Conservation (phyloP, 306 rosid species). For the Inga laurina region DNA sequence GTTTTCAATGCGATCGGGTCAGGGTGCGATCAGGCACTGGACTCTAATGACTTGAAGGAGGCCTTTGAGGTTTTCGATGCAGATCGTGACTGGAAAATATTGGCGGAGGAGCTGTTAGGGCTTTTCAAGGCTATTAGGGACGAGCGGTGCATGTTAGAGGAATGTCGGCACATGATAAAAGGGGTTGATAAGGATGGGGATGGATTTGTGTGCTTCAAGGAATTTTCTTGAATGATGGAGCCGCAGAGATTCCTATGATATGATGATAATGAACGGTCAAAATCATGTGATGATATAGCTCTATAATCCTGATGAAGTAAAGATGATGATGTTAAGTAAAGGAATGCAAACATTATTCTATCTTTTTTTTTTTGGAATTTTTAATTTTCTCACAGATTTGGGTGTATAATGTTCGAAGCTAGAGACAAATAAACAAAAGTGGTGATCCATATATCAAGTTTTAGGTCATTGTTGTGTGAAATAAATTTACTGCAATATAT, state of each 20-base stretch:
- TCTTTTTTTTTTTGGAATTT: background rate
- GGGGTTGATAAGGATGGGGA: conserved; percentile 71
- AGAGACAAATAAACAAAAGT: background rate
- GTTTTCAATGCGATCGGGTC: conserved; percentile 36
- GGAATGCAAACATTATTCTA: conserved; percentile 6
- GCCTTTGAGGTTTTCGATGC: conserved; percentile 71
- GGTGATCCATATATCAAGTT: background rate
- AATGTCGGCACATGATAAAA: conserved; percentile 86
- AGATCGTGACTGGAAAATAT: conserved; percentile 78
- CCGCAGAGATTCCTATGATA: conserved; percentile 45
- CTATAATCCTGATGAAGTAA: background rate
- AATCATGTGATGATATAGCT: conserved; percentile 29
- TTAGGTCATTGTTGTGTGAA: background rate
- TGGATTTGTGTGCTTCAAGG: conserved; percentile 89
- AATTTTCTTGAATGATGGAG: conserved; percentile 87
- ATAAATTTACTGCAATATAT: background rate
- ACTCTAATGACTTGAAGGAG: conserved; percentile 55
- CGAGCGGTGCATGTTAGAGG: conserved; percentile 82
- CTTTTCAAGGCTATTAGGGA: conserved; percentile 69
- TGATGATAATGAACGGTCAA: conserved; percentile 21
- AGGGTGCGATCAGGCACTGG: conserved; percentile 21
- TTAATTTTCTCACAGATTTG: background rate
- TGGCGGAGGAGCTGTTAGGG: conserved; percentile 77
- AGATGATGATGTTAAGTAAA: background rate
- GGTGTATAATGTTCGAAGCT: background rate